Percentiles rank a stretch among this genome's conserved stretches.
These are phyloP conservation scores for Trichomonascaceae sp. DNA, from an alignment of 1,139 yeast genomes.

Conservation along the genomic window DNA sequence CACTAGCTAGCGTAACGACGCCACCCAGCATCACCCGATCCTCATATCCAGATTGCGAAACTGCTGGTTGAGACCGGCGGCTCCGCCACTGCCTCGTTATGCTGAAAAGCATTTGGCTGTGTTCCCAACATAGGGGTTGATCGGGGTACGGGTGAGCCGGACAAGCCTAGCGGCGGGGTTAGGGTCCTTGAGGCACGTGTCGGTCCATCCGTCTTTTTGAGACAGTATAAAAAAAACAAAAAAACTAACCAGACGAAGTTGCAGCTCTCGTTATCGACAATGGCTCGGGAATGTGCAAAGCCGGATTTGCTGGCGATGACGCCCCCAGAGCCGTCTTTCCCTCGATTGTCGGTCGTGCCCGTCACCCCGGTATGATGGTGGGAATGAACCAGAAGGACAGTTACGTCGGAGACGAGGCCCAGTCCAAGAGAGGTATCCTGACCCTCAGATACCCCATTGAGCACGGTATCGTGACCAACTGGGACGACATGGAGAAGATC, in stretches of 20 bases:
- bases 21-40: too few species aligned
- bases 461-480: slow-evolving; percentile 99
- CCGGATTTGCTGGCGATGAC: slow-evolving; percentile 99
- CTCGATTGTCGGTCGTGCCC: slow-evolving; percentile 99
- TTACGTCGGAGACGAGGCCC: slow-evolving; percentile 99
- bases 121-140: too few species aligned
- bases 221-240: too few species aligned
- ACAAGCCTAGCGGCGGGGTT: too few species aligned
- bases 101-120: too few species aligned
- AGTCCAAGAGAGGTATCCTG: slow-evolving; percentile 99
- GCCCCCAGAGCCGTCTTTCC: slow-evolving; percentile 99
- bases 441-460: slow-evolving; percentile 98
- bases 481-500: slow-evolving; percentile 99
- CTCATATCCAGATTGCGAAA: too few species aligned
- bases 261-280: slow-evolving; percentile 83
- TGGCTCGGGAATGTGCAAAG: slow-evolving; percentile 99
- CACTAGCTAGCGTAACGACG: too few species aligned
- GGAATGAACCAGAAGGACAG: slow-evolving; percentile 99
- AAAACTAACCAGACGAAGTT: slow-evolving; percentile 23
- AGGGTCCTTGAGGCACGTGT: too few species aligned
- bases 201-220: too few species aligned
- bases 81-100: too few species aligned
- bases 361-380: slow-evolving; percentile 96
- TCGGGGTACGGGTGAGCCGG: too few species aligned
- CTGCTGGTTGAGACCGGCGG: too few species aligned